A percentile compares a stretch with the other conserved stretches of the same genome.
Conservation (phyloP, 2,329 filamentous ascomycete species). For the Aspergillus quadrilineatus region DNA sequence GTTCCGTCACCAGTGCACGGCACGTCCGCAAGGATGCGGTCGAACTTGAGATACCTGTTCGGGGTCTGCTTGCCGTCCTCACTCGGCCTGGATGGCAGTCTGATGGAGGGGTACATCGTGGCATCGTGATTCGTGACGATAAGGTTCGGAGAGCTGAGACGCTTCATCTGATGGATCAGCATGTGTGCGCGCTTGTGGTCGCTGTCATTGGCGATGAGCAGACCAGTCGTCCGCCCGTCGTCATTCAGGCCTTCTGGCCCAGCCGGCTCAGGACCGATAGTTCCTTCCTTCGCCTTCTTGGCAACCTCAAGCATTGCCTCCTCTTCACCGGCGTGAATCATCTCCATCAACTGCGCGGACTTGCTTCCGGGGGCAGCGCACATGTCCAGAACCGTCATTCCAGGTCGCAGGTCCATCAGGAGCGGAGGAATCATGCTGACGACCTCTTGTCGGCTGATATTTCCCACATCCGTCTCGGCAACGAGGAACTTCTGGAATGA, state of each 20-base stretch:
- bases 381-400: constrained; percentile 91
- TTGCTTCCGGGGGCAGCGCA: constrained; percentile 97
- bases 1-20: constrained; percentile 97
- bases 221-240: constrained; percentile 81
- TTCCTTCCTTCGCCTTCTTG: constrained; percentile 61
- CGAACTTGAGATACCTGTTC: constrained; percentile 85
- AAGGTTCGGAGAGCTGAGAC: constrained; percentile 91
- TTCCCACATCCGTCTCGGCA: constrained; percentile 93
- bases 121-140: constrained; percentile 98
- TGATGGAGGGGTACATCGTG: constrained; percentile 90
- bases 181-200: constrained; percentile 97
- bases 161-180: constrained; percentile 96
- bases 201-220: constrained; percentile 92
- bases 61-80: constrained; percentile 54
- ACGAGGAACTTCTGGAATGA: constrained; percentile 98
- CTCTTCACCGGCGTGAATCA: constrained; percentile 91
- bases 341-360: constrained; percentile 89
- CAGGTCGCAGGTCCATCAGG: constrained; percentile 84
- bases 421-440: constrained; percentile 99
- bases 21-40: constrained; percentile 93
- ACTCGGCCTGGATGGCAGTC: constrained; percentile 63
- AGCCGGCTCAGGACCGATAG: constrained; percentile 51
- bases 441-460: constrained; percentile 95
- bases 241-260: constrained; percentile 62
- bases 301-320: constrained; percentile 73